phyloP scores from a whole-genome alignment of 176 grass and related monocot genomes.

The Oryza nivara region DNA sequence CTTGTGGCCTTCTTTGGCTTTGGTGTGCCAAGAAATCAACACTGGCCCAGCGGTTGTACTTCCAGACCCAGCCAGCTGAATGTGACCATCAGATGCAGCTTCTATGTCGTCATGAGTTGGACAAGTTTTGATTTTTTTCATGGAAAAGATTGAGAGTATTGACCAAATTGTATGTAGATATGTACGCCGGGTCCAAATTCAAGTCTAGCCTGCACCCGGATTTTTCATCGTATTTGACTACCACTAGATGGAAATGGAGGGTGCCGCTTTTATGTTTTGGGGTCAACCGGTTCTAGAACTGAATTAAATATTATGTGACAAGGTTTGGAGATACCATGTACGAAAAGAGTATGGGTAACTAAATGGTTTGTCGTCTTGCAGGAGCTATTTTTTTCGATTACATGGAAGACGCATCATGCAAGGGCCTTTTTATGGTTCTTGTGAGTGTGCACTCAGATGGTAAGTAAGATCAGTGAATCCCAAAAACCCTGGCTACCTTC shows the following conservation, averaged over 20 bases:
- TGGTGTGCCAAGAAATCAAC: conserved; percentile 32
- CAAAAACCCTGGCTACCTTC: not conserved
- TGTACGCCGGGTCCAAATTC: not conserved
- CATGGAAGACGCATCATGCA: no score
- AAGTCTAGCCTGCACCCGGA: not conserved
- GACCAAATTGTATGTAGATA: not conserved
- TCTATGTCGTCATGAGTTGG: not conserved
- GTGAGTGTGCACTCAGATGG: not conserved
- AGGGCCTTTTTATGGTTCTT: no score
- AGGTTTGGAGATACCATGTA: not conserved
- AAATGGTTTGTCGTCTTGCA: no score
- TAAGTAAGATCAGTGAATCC: not conserved
- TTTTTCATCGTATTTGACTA: conserved; percentile 19
- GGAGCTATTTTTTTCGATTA: no score
- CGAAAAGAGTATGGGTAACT: not conserved
- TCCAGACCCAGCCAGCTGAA: not conserved
- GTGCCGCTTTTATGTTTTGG: not conserved
- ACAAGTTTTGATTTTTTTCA: conserved; percentile 21
- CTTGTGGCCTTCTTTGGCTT: conserved; percentile 2
- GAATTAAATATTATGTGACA: not conserved
- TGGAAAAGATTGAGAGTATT: not conserved
- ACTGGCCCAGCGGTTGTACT: not conserved
- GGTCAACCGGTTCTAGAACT: not conserved
- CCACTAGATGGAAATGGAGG: not conserved
- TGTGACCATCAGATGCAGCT: conserved; percentile 17